Evolutionary conservation across 139 green algal genomes (phyloP).

Genomic region (Limnomonas spitsbergensis): DNA sequence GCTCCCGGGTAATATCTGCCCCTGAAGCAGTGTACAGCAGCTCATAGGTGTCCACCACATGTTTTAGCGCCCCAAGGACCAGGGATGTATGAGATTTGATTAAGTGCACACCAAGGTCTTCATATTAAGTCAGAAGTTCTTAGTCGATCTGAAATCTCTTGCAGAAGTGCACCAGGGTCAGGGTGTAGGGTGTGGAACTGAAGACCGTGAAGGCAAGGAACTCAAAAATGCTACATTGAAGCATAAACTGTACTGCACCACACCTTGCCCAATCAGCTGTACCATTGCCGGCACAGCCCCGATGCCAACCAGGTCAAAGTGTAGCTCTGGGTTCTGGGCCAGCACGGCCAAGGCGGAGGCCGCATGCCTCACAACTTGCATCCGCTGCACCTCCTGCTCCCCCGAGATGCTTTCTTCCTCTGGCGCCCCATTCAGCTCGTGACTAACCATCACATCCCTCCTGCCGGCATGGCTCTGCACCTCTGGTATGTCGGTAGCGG

Average conservation of each 20-base stretch:
- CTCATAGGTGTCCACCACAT: too few species aligned
- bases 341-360: conserved; percentile 27
- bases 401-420: background rate
- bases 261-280: conserved; percentile 22
- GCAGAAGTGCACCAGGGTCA: background rate
- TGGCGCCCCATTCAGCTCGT: too few species aligned
- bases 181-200: too few species aligned
- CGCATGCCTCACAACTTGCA: conserved; percentile 26
- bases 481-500: background rate
- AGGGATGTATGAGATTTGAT: too few species aligned
- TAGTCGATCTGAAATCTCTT: too few species aligned
- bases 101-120: too few species aligned
- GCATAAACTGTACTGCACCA: background rate
- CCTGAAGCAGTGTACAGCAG: too few species aligned
- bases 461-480: background rate
- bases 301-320: conserved; percentile 36
- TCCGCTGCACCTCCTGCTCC: background rate
- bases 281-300: conserved; percentile 37
- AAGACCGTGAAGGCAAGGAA: too few species aligned
- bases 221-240: too few species aligned
- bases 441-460: conserved; percentile 3
- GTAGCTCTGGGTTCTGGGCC: conserved; percentile 41
- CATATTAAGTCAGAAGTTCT: too few species aligned
- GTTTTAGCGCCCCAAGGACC: too few species aligned
- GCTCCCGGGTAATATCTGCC: too few species aligned